Percentiles rank a stretch among this genome's conserved stretches.
phyloP scores from a whole-genome alignment of 2,329 filamentous ascomycete species.

The Pezicula carpinea region DNA sequence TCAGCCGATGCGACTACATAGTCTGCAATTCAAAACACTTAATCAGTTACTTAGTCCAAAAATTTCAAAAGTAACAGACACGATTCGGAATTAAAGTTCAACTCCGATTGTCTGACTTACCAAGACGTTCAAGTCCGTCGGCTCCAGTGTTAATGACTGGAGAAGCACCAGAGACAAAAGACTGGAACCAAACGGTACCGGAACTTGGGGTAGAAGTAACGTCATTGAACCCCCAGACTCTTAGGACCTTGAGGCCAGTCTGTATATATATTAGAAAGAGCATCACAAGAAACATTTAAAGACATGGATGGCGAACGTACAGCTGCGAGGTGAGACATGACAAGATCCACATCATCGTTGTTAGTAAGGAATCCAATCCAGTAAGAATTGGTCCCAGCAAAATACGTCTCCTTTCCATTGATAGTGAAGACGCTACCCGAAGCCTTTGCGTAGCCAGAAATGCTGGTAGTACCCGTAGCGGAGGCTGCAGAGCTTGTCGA shows the following conservation, averaged over 20 bases:
- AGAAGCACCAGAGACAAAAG: conserved; percentile 35
- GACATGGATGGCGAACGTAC: conserved; percentile 11
- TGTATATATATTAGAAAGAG: conserved; percentile 2
- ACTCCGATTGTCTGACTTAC: too few relatives aligned
- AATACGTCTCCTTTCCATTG: conserved; percentile 42
- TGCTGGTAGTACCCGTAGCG: neutral
- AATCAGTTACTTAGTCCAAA: too few relatives aligned
- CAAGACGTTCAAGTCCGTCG: conserved; percentile 59
- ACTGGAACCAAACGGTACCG: conserved; percentile 39
- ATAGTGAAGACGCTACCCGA: conserved; percentile 34
- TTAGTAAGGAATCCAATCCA: conserved; percentile 50
- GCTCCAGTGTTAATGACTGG: conserved; percentile 60
- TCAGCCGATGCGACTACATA: conserved; percentile 58
- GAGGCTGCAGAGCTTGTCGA: neutral
- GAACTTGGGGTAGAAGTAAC: conserved; percentile 36
- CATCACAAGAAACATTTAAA: neutral
- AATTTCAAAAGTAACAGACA: too few relatives aligned
- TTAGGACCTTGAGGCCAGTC: conserved; percentile 54
- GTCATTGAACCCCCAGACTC: conserved; percentile 62
- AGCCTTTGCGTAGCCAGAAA: conserved; percentile 17
- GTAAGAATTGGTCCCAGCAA: conserved; percentile 50
- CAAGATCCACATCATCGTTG: conserved; percentile 49
- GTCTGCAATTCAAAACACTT: too few relatives aligned
- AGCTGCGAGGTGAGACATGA: conserved; percentile 41
- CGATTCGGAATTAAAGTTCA: too few relatives aligned